phyloP scores from a whole-genome alignment of 257 asterid species.

The Paulownia fortunei region DNA sequence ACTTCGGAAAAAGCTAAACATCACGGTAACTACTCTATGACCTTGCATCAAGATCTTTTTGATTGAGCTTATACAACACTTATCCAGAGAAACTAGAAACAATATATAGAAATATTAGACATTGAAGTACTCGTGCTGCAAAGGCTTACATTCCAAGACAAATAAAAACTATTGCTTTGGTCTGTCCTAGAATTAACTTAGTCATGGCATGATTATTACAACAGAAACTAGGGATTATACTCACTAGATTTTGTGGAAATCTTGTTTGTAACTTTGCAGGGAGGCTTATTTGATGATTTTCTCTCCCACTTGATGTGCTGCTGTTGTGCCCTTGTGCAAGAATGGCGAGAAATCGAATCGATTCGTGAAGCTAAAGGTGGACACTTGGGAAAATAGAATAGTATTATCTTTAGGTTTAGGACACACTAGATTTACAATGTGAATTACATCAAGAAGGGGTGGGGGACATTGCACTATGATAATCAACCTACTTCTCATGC shows the following conservation, averaged over 20 bases:
- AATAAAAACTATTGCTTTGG: neutral
- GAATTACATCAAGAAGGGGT: neutral
- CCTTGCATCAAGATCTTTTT: neutral
- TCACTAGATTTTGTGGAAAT: slow-evolving; percentile 5
- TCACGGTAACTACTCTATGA: slow-evolving; percentile 49
- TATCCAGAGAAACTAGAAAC: neutral
- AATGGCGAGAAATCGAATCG: slow-evolving; percentile 83
- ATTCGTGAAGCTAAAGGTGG: slow-evolving; percentile 60
- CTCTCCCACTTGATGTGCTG: slow-evolving; percentile 92
- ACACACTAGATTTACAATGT: neutral
- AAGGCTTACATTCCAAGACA: neutral
- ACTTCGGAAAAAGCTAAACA: slow-evolving; percentile 71
- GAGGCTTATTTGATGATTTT: slow-evolving; percentile 83
- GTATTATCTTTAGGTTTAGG: too few species aligned
- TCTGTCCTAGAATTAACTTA: neutral
- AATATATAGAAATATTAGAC: neutral
- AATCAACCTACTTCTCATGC: slow-evolving; percentile 13
- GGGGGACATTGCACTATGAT: neutral
- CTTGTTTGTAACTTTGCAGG: slow-evolving; percentile 46
- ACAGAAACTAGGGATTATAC: neutral
- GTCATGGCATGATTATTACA: neutral
- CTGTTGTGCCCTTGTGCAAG: slow-evolving; percentile 97
- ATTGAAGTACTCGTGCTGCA: neutral
- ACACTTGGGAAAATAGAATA: neutral
- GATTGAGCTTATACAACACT: neutral